Base-by-base conservation (phyloP, 1,139 yeast species). In the Chernovozyma aurita region DNA sequence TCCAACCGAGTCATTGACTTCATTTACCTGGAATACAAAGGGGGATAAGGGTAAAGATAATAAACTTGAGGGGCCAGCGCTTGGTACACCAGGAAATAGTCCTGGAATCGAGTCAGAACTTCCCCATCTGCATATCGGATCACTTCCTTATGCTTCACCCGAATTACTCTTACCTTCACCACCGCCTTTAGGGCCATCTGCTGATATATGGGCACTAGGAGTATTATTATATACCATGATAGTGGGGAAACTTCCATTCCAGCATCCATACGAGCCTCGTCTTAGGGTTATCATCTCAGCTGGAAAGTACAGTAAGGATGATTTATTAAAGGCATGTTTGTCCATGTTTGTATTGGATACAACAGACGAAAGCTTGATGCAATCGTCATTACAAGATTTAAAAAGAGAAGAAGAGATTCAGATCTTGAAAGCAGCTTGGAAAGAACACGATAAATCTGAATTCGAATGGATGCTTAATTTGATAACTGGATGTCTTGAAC, bases 191-290 rank as follows among this genome's bases (percentile, higher is more conserved):
- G 82, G 85, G 1, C 85, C 88, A 0, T 67, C 79, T 37, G 82
- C 87, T 1, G 97, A 90, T 57, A 73, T 85, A 9, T 90, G 97
- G 97, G 95, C 97, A 0, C 68, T 85, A 36, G 97, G 97, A 2
- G 86, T 88, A 0, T 64, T 85, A 42, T 48, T 83, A 9, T 87
- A 77, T 54, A 78, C 95, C 1, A 73, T 87, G 76, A 62, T 82
- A 32, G 73, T 78, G 30, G 92, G 95, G 0, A 76, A 70, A 45
- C 61, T 88, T 36, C 97, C 97, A 1, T 90, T 88, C 63, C 80
- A 78, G 43, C 95, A 87, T 55, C 76, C 76, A 15, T 84, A 80
- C 52, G 88, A 85, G 48, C 95, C 95, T 4, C 64, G 88, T 44
- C 65, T 88, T 42, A 69, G 88, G 30, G 78, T 85, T 15, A 74